Conservation (phyloP, 169 alveolate species). For the Eimeria falciformis region DNA sequence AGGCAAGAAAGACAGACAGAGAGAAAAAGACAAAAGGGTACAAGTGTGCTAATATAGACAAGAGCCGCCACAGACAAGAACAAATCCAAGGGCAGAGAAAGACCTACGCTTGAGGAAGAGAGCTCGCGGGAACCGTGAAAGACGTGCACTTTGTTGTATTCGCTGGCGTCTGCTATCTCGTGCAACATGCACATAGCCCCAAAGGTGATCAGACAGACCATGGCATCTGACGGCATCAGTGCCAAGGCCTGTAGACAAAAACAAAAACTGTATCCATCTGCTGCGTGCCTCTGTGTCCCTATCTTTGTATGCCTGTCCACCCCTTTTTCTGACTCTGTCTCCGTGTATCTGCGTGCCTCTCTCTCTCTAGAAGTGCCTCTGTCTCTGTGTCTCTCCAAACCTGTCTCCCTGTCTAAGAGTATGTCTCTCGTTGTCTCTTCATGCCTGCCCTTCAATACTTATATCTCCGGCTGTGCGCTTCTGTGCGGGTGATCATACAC, state of each 20-base stretch:
- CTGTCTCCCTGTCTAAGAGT: too few species aligned
- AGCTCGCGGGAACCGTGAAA: slow-evolving; percentile 94
- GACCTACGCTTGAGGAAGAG: slow-evolving; percentile 53
- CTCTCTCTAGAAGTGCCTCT: too few species aligned
- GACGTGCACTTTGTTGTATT: slow-evolving; percentile 95
- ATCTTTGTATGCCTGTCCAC: too few species aligned
- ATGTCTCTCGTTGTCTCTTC: too few species aligned
- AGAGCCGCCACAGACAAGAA: background rate
- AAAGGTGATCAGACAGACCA: slow-evolving; percentile 97
- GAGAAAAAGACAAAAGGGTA: background rate
- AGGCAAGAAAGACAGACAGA: background rate
- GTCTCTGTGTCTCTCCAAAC: too few species aligned
- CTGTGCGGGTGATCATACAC: too few species aligned
- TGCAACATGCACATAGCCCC: slow-evolving; percentile 98
- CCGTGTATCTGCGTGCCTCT: too few species aligned
- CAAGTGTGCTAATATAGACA: background rate
- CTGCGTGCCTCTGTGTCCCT: too few species aligned
- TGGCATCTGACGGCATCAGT: slow-evolving; percentile 94
- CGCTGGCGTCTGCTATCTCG: slow-evolving; percentile 88
- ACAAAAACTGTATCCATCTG: too few species aligned
- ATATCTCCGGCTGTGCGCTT: too few species aligned
- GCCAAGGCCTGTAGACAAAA: slow-evolving; percentile 83
- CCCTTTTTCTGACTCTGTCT: too few species aligned
- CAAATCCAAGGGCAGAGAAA: background rate
- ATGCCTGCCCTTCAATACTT: too few species aligned